Conservation (phyloP, 2,329 filamentous ascomycete species). For the Malbranchea cinnamomea region DNA sequence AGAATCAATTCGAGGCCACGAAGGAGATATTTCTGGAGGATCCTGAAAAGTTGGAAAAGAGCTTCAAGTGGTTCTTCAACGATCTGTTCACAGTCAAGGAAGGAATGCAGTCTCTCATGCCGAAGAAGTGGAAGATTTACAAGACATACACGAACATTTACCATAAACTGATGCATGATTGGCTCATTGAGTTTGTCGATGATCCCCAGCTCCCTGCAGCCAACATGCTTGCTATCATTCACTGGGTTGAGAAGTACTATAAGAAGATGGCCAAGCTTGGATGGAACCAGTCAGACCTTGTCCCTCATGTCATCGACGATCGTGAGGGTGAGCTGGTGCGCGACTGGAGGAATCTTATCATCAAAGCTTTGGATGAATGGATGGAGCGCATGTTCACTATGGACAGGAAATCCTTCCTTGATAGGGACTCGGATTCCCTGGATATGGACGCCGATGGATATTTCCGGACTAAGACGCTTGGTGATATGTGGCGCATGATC, state of each 20-base stretch:
- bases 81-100: conserved; percentile 89
- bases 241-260: conserved; percentile 94
- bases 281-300: conserved; percentile 58
- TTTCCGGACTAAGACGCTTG: conserved; percentile 79
- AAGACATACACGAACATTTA: conserved; percentile 83
- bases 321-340: conserved; percentile 79
- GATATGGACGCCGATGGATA: conserved; percentile 80
- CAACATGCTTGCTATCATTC: conserved; percentile 79
- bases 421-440: conserved; percentile 64
- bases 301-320: conserved; percentile 78
- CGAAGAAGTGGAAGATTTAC: conserved; percentile 92
- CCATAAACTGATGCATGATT: conserved; percentile 90
- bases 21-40: conserved; percentile 68
- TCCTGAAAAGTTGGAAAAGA: conserved; percentile 69
- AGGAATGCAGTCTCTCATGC: conserved; percentile 82
- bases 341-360: conserved; percentile 89
- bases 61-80: conserved; percentile 93
- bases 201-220: conserved; percentile 71
- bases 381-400: conserved; percentile 81
- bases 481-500: conserved; percentile 96
- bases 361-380: conserved; percentile 92
- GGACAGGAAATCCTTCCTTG: conserved; percentile 67
- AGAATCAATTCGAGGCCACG: conserved; percentile 57
- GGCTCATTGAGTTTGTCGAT: conserved; percentile 67
- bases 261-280: conserved; percentile 87